phyloP scores from a whole-genome alignment of 2,329 filamentous ascomycete species.

The Scedosporium boydii region DNA sequence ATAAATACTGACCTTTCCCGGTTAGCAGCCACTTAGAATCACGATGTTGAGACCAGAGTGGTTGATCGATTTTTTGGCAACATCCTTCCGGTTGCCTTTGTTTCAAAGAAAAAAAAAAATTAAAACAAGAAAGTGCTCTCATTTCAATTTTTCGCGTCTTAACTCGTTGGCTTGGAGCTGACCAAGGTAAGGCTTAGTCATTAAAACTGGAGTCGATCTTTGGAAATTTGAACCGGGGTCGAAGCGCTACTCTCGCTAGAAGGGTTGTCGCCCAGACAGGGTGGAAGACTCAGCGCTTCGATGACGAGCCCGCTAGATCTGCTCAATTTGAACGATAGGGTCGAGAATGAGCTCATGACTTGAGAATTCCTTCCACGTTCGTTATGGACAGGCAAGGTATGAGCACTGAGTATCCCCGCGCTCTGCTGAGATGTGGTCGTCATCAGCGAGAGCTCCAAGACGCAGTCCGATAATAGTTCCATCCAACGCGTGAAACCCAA shows the following conservation, averaged over 20 bases:
- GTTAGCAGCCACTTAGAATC: background rate
- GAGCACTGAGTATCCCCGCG: conserved; percentile 73
- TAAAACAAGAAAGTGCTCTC: too few relatives aligned
- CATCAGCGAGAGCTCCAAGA: conserved; percentile 72
- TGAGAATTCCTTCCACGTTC: conserved; percentile 77
- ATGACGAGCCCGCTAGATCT: conserved; percentile 72
- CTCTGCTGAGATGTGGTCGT: conserved; percentile 51
- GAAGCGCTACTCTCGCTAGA: conserved; percentile 20
- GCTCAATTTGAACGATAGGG: conserved; percentile 85
- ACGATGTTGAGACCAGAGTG: background rate
- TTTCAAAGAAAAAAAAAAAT: background rate
- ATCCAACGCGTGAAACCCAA: conserved; percentile 76
- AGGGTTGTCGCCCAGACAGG: conserved; percentile 57
- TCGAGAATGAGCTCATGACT: conserved; percentile 61
- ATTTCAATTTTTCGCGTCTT: too few relatives aligned
- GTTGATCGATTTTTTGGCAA: too few relatives aligned
- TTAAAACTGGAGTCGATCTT: background rate
- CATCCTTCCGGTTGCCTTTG: too few relatives aligned
- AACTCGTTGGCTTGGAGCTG: too few relatives aligned
- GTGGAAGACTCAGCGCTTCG: conserved; percentile 81
- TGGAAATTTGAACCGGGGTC: conserved; percentile 25
- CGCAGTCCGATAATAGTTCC: conserved; percentile 75
- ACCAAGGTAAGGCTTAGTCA: conserved; percentile 7
- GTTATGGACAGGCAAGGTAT: conserved; percentile 74
- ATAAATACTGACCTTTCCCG: too few relatives aligned